Base-by-base conservation (phyloP, 257 asterid genomes). In the Forsythia viridissima region DNA sequence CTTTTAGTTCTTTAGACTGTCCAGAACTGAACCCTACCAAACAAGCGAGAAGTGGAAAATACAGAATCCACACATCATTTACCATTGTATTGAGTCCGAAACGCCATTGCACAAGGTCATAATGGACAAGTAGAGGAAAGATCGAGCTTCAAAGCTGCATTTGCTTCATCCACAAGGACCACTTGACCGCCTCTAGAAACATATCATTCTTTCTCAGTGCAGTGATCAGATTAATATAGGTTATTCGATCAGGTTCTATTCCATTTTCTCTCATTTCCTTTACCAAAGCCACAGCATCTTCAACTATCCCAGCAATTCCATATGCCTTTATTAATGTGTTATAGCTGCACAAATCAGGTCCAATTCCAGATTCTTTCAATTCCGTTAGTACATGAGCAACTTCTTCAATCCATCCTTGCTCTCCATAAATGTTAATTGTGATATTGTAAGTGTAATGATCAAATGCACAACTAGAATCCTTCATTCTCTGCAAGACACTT, bases 141-240 rank as follows among this genome's bases (percentile, higher is more conserved):
- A 36, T 43, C 34, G 38, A 80, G 55, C 38, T 37, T 86, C 86
- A 89, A 16, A 92, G 48, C 69, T 93, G 92, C 87, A 91, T 81
- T 82, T 94, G 98, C 89, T 94, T 94, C 97, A 94, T 92, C 98
- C 97, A 94, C 88, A 94, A 89, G 39, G 98, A 94, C 98, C 98
- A 94, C 86, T 91, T 94, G n/a, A 90, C 97, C 76, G 98, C 97
- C 89, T 94, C 97, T 1, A 94, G 85, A 83, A 89, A 88, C 97
- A 85, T 92, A 69, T 94, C 97, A 75, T 92, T 94, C 84, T 79
- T 92, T 75, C 74, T 85, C 75, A 94, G 71, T 66, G 97, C 94
- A 66, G 78, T 80, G 48, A 94, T 89, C 81, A 94, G 84, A 85
- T 91, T 94, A 61, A 78, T 72, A 71, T 90, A 94, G 7, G 98